phyloP scores from a whole-genome alignment of 345 rosid genomes.

The Corchorus capsularis region DNA sequence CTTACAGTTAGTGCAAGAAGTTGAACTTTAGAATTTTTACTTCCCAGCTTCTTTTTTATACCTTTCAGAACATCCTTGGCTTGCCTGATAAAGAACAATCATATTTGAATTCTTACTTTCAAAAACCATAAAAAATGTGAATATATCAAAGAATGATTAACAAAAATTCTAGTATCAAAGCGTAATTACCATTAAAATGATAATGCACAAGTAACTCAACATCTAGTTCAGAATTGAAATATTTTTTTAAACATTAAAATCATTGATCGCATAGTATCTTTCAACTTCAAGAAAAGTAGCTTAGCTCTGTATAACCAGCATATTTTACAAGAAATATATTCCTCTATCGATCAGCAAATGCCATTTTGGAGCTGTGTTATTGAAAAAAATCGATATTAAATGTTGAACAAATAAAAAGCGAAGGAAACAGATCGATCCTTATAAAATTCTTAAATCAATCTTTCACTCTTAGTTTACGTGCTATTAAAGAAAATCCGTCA shows the following conservation, averaged over 20 bases:
- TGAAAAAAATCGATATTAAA: not conserved
- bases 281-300: constrained; percentile 2
- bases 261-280: not conserved
- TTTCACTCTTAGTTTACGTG: not conserved
- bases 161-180: not conserved
- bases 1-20: constrained; percentile 96
- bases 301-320: not conserved
- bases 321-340: not conserved
- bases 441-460: not conserved
- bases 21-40: constrained; percentile 91
- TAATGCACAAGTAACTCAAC: not conserved
- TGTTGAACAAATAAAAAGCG: constrained; percentile 9
- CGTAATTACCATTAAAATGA: not conserved
- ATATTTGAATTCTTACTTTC: not conserved
- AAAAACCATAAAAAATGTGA: not conserved
- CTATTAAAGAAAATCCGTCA: not conserved
- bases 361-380: not conserved
- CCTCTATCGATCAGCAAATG: not conserved
- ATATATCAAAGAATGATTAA: not conserved
- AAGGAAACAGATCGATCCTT: too few species aligned
- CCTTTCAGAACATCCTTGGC: constrained; percentile 98
- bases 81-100: constrained; percentile 58
- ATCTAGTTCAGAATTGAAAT: not conserved
- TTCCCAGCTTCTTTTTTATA: constrained; percentile 80
- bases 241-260: constrained; percentile 2